phyloP scores from a whole-genome alignment of 163 green algal genomes.

The Scenedesmus sp. region DNA sequence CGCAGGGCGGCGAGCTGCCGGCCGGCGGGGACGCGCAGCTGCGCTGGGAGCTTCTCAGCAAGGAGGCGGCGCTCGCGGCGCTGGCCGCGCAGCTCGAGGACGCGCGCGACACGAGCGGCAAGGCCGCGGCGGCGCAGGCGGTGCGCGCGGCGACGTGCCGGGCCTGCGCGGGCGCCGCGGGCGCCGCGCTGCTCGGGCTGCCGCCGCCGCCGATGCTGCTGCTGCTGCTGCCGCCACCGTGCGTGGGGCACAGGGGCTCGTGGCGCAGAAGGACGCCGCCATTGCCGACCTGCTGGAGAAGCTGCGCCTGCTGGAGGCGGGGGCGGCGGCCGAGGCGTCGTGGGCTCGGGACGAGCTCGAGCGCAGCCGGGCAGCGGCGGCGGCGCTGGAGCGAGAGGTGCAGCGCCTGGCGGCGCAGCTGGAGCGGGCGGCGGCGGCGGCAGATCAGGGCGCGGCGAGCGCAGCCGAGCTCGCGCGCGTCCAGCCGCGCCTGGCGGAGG shows the following conservation, averaged over 20 bases:
- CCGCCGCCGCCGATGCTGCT: neutral
- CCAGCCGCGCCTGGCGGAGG: too few relatives aligned
- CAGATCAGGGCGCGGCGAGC: too few relatives aligned
- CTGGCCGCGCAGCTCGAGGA: constrained; percentile 26
- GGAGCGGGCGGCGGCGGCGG: neutral
- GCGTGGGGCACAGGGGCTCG: neutral
- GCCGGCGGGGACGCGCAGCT: neutral
- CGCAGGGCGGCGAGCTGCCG: too few relatives aligned
- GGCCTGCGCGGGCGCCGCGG: neutral
- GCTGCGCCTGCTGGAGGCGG: constrained; percentile 18
- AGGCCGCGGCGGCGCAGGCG: neutral
- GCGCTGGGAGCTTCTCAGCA: constrained; percentile 16
- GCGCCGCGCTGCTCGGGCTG: too few relatives aligned
- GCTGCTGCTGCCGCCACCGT: neutral
- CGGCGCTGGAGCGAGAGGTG: neutral
- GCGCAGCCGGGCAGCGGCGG: neutral
- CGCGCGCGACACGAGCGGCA: neutral
- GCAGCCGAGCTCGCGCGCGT: too few relatives aligned
- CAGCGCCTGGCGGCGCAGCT: neutral
- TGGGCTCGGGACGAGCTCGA: neutral
- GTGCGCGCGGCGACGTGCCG: neutral
- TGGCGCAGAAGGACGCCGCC: constrained; percentile 20
- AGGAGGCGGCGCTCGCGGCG: neutral
- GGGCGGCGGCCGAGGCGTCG: constrained; percentile 18
- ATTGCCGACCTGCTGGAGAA: constrained; percentile 28